A percentile compares a stretch with the other conserved stretches of the same genome.
phyloP scores from a whole-genome alignment of 768 basidiomycete species.

The Coprinellus aureogranulatus region DNA sequence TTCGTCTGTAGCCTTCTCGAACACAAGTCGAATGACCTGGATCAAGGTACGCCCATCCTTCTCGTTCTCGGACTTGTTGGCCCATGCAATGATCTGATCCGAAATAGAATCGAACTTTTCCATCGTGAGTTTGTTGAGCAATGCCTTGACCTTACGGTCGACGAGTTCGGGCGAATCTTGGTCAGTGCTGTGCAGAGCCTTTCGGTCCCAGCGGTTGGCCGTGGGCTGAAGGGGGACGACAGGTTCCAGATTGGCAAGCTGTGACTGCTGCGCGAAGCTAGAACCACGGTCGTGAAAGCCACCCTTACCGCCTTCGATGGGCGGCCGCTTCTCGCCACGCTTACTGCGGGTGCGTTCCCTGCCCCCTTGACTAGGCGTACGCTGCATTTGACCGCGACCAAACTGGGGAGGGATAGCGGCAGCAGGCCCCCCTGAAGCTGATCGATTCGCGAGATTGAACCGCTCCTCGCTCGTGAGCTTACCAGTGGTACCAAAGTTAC shows the following conservation, averaged over 20 bases:
- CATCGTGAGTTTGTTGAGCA: slow-evolving; percentile 95
- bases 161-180: slow-evolving; percentile 79
- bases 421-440: slow-evolving; percentile 55
- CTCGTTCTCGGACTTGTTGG: slow-evolving; percentile 90
- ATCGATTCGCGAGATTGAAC: slow-evolving; percentile 49
- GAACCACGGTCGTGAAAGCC: slow-evolving; percentile 39
- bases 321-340: slow-evolving; percentile 74
- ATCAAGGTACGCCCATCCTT: slow-evolving; percentile 92
- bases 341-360: slow-evolving; percentile 71
- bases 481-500: slow-evolving; percentile 57
- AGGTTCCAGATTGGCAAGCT: slow-evolving; percentile 48
- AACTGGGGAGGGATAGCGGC: slow-evolving; percentile 40
- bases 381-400: slow-evolving; percentile 59
- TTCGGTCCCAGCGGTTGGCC: slow-evolving; percentile 83
- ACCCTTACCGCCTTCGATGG: slow-evolving; percentile 28
- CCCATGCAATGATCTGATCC: slow-evolving; percentile 92
- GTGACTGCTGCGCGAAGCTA: slow-evolving; percentile 29
- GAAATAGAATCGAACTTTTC: slow-evolving; percentile 96
- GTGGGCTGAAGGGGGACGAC: slow-evolving; percentile 74
- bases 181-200: slow-evolving; percentile 40
- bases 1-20: slow-evolving; percentile 97
- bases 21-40: slow-evolving; percentile 92
- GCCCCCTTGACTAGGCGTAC: slow-evolving; percentile 67
- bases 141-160: slow-evolving; percentile 86
- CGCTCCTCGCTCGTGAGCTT: slow-evolving; percentile 74